Evolutionary conservation across 441 rosid species (phyloP), one percentile per base, ranked within the genome.

Genomic region (Gossypium aridum): DNA sequence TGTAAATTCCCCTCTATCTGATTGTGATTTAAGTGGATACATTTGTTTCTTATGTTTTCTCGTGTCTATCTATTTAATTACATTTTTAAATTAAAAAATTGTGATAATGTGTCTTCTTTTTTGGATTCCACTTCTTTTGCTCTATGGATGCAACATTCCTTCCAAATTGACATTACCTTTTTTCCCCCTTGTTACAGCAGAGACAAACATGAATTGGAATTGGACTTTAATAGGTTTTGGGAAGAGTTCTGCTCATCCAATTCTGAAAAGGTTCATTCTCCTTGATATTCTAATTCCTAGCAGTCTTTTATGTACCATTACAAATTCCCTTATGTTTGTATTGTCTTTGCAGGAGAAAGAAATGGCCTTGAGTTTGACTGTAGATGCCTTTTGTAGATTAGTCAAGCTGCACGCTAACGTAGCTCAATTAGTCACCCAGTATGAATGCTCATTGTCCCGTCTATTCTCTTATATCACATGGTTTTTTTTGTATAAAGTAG

Each of bases 141-240:
- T 54, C 73, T 55, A 53, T 17, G 14, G 10, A 54, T 55, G 51
- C 37, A 3, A 51, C 66, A 12, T 65, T 53, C 54, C 57, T 66
- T 65, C 49, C 67, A n/a, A 55, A 49, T 14, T 63, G 71, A 51
- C 54, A 2, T 65, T 51, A 28, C 47, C 57, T 57, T 14, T 62
- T 63, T 59, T 71, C 76, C 53, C 64, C 43, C 70, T 43, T 79
- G 16, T 63, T 62, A 77, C 64, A 82, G 77, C 91, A 93, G 97
- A 82, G 96, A 86, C 75, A 86, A 87, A 77, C 87, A 90, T 88
- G 99, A 92, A 81, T 75, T 92, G 96, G 97, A 96, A 84, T 81
- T 92, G 97, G 98, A 96, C 86, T 92, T 96, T 80, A 97, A 94
- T 84, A 97, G 98, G 84, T 88, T 87, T 76, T 94, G 99, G 99